Base-by-base conservation (phyloP, 306 rosid genomes). In the Bauhinia variegata region DNA sequence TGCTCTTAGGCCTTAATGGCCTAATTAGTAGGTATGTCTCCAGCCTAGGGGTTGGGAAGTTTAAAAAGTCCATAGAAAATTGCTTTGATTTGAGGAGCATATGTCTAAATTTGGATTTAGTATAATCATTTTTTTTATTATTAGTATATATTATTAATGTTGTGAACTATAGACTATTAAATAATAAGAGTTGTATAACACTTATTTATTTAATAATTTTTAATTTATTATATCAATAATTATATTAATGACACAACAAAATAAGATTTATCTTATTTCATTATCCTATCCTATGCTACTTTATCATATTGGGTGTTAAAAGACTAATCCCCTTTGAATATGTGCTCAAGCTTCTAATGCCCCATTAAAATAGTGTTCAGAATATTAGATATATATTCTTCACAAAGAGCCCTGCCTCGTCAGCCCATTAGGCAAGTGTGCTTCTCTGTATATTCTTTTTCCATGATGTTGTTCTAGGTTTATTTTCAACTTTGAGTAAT, bases 261-360 rank as follows among this genome's bases (percentile, higher is more conserved):
- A n/a, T n/a, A n/a, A n/a, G n/a, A n/a, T n/a, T n/a, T n/a, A n/a
- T n/a, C 51, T 54, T 55, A 17, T 69, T 67, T 72, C 71, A 56
- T 68, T 73, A 63, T 46, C 48, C 32, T 31, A 7, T 50, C 16
- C 70, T 72, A 60, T 75, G n/a, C 53, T 78, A 66, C 56, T 77
- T 41, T 71, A 47, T 67, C 67, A 54, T 78, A 67, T 67, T 49
- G 62, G 55, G 63, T 71, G 69, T 67, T 50, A 53, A 74, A 76
- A 77, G 80, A 75, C 72, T 72, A 75, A 72, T 77, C 72, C 66
- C 46, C 82, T 80, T 80, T 75, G 72, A 72, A 80, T 80, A 82
- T 75, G 87, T 80, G 84, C 80, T 68, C 75, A 48, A 70, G 74
- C 75, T 36, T 36, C 41, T 36, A 36, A 36, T 36, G 41, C 41